Percentiles rank a stretch among this genome's conserved stretches.
phyloP scores from a whole-genome alignment of 2,329 filamentous ascomycete species.

The Fusarium graminum region DNA sequence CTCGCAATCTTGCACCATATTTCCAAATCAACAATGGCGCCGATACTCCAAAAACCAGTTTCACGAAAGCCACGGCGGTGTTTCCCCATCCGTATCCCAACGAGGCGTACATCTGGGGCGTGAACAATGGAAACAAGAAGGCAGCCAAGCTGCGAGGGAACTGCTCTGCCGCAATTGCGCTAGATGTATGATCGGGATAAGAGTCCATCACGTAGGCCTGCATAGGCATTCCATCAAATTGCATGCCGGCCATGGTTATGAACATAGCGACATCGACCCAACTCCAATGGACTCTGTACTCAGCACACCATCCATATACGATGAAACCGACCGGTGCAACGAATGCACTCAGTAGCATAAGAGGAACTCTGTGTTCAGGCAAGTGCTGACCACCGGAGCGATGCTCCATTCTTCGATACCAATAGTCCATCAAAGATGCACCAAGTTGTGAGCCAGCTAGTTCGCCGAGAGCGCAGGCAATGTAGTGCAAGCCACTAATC shows the following conservation, averaged over 20 bases:
- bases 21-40: constrained; percentile 57
- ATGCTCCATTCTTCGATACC: constrained; percentile 49
- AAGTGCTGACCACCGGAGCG: constrained; percentile 14
- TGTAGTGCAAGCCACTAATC: constrained; percentile 74
- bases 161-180: constrained; percentile 61
- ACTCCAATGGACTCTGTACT: constrained; percentile 55
- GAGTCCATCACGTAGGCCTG: constrained; percentile 59
- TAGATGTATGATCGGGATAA: constrained; percentile 62
- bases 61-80: constrained; percentile 54
- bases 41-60: constrained; percentile 55
- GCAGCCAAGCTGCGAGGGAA: constrained; percentile 61
- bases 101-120: constrained; percentile 55
- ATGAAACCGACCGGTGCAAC: constrained; percentile 57
- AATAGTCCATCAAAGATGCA: constrained; percentile 58
- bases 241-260: constrained; percentile 51
- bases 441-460: constrained; percentile 65
- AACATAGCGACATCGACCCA: constrained; percentile 56
- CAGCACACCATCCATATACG: constrained; percentile 60
- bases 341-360: constrained; percentile 57
- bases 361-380: constrained; percentile 48
- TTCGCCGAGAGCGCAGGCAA: constrained; percentile 73
- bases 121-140: constrained; percentile 65
- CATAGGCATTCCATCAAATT: constrained; percentile 51
- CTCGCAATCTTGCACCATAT: constrained; percentile 55
- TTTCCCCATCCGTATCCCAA: constrained; percentile 58